Evolutionary conservation across 139 green algal species (phyloP).

Genomic region (Spirogloea muscicola): DNA sequence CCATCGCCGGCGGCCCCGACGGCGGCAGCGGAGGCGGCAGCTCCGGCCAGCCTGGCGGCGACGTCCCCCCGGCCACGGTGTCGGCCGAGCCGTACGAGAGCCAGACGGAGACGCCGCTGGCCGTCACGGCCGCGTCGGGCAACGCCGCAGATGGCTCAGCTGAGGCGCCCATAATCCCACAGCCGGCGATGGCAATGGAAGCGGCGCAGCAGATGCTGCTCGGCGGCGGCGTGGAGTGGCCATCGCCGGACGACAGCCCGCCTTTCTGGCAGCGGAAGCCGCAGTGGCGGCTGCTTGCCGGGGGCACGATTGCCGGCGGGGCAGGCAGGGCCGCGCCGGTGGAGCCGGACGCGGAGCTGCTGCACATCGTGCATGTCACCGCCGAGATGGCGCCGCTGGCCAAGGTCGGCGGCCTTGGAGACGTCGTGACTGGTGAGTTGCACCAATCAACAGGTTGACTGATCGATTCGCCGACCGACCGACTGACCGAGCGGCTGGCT

Average conservation of each 20-base stretch:
- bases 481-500: no score
- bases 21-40: background rate
- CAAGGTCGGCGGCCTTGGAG: constrained; percentile 87
- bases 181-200: background rate
- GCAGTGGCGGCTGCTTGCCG: background rate
- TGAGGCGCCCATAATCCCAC: background rate
- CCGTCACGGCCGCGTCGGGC: background rate
- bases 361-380: constrained; percentile 85
- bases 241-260: constrained; percentile 5
- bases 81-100: background rate
- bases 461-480: no score
- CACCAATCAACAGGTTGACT: background rate
- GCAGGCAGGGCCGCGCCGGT: background rate
- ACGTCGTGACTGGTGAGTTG: constrained; percentile 68
- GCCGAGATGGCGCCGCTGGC: constrained; percentile 90
- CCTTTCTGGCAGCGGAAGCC: constrained; percentile 33
- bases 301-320: background rate
- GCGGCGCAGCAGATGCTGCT: background rate
- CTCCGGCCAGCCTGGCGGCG: background rate
- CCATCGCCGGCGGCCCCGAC: background rate
- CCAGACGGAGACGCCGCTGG: background rate
- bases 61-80: background rate
- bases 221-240: constrained; percentile 29
- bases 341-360: constrained; percentile 42
- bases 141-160: background rate